Evolutionary conservation across 345 rosid genomes (phyloP).

Genomic region (Melaleuca alternifolia): DNA sequence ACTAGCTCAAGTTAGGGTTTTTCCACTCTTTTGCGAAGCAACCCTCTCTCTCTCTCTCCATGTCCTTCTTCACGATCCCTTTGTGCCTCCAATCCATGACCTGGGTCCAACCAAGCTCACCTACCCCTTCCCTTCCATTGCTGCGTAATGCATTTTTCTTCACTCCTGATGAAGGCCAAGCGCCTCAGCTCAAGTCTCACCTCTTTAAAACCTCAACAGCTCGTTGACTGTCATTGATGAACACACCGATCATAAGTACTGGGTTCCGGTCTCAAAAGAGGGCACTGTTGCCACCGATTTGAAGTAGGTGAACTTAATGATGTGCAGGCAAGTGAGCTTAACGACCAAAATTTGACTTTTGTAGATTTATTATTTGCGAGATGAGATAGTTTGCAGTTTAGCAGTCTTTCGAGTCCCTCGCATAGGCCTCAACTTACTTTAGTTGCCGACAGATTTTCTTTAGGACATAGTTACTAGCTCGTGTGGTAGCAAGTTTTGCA

Average conservation of each 20-base stretch:
- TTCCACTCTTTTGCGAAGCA: no score
- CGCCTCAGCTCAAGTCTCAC: constrained; percentile 36
- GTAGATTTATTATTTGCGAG: not conserved
- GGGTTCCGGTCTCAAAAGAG: constrained; percentile 42
- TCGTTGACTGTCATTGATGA: constrained; percentile 59
- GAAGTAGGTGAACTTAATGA: no score
- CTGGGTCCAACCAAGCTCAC: no score
- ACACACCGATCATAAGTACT: constrained; percentile 55
- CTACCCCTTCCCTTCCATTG: no score
- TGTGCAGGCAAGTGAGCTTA: constrained; percentile 57
- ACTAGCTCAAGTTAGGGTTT: no score
- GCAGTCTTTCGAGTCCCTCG: not conserved
- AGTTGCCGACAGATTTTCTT: not conserved
- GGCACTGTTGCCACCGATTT: constrained; percentile 78
- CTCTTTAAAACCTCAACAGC: constrained; percentile 45
- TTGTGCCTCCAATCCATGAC: no score
- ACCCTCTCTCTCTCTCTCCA: no score
- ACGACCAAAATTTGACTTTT: not conserved
- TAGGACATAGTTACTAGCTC: not conserved
- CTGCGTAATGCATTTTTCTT: no score
- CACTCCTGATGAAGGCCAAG: no score
- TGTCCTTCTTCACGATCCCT: no score
- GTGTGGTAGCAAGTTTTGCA: not conserved
- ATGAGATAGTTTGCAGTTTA: not conserved
- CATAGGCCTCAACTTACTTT: not conserved